Evolutionary conservation across 2,329 filamentous ascomycete species (phyloP), one percentile per base, ranked within the genome.

Genomic region (Cryphonectria carpinicola): DNA sequence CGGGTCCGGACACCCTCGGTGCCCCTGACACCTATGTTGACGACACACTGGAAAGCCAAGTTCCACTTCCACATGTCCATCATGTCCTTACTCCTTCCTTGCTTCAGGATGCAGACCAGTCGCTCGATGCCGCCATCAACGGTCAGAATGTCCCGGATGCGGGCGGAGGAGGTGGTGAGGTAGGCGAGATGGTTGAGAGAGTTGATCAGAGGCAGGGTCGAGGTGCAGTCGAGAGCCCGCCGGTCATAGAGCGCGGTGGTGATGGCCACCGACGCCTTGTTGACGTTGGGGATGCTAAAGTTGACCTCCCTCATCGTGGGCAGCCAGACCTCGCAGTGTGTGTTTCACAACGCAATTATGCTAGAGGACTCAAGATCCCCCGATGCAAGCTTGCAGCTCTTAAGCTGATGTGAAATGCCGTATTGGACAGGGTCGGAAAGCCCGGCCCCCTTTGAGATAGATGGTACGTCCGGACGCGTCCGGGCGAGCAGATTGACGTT

Each of bases 21-120:
- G 72, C 96, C 96, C 76, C 96, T 90, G 72, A 99, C 95, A 70
- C 96, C 96, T 79, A 99, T 98, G 81, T 99, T 99, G 80, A 99
- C 96, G 74, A 98, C 95, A 81, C 96, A 99, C 82, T 98, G 96
- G 81, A 99, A 99, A 67, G 96, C 96, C 73, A 99, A 87, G 79
- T 98, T 99, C 96, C 96, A 99, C 83, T 98, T 98, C 96, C 96
- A 99, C 93, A 97, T 97, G 81, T 98, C 95, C 95, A 98, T 98
- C 90, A 98, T 92, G 80, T 99, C 95, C 82, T 95, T 97, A 83
- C 93, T 98, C 79, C 96, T 89, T 74, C 96, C 96, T 82, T 97
- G 94, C 83, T 99, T 99, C 81, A 99, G 89, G 79, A 99, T 98
- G 87, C 94, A 98, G 80, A 99, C 93, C 76, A 99, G 86, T 74